These are phyloP conservation scores for Lachancea nothofagi DNA, from an alignment of 805 yeast genomes.

Conservation along the genomic window DNA sequence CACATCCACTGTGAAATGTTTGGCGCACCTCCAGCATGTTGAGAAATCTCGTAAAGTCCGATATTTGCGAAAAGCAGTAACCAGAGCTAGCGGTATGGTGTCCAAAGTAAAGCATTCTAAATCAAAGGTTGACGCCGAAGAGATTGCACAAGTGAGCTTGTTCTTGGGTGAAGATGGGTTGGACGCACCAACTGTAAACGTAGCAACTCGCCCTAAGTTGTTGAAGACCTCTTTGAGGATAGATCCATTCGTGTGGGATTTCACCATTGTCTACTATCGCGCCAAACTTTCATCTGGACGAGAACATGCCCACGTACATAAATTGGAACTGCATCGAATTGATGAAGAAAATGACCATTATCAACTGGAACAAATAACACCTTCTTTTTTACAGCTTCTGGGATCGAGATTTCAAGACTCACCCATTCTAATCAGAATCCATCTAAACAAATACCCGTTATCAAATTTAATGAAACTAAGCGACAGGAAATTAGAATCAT, in stretches of 20 bases:
- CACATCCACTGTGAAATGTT: conserved; percentile 42
- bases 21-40: conserved; percentile 25
- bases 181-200: conserved; percentile 5
- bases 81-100: conserved; percentile 13
- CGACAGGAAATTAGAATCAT: conserved; percentile 55
- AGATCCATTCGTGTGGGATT: conserved; percentile 27
- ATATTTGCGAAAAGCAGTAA: conserved; percentile 25
- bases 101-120: neutral
- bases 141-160: conserved; percentile 15
- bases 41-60: conserved; percentile 19
- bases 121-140: neutral
- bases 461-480: conserved; percentile 47
- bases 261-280: conserved; percentile 37
- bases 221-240: neutral
- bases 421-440: conserved; percentile 39
- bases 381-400: conserved; percentile 29
- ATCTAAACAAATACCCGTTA: conserved; percentile 41
- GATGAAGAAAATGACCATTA: conserved; percentile 8
- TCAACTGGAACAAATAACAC: conserved; percentile 30
- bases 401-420: conserved; percentile 1
- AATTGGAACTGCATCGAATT: conserved; percentile 12
- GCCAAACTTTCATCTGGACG: conserved; percentile 20
- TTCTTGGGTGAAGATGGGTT: conserved; percentile 6
- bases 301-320: conserved; percentile 15
- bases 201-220: neutral